Evolutionary conservation across 345 rosid genomes (phyloP).

Genomic region (Rhodamnia rubescens): DNA sequence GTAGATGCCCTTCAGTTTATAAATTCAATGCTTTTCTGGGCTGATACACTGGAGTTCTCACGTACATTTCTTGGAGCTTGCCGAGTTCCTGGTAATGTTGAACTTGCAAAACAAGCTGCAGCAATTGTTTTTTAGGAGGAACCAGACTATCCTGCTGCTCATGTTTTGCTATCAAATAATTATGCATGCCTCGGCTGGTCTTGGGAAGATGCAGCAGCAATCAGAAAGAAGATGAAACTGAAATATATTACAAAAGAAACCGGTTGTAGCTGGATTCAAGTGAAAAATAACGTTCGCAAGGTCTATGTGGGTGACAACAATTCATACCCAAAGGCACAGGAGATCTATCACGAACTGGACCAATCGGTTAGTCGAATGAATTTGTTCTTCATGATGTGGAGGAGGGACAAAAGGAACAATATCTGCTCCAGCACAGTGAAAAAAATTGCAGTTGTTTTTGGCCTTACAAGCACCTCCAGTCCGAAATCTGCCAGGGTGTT

Average conservation of each 20-base stretch:
- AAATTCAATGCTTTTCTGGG: too few species aligned
- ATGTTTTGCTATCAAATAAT: conserved; percentile 28
- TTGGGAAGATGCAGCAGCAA: conserved; percentile 43
- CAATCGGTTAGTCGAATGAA: neutral
- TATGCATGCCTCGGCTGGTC: conserved; percentile 43
- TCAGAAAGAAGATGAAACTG: conserved; percentile 52
- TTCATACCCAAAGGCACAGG: neutral
- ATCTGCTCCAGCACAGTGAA: neutral
- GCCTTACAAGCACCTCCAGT: neutral
- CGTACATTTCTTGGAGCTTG: neutral
- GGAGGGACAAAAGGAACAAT: neutral
- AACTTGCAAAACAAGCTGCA: neutral
- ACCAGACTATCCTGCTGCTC: neutral
- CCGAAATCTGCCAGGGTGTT: neutral
- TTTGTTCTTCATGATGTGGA: neutral
- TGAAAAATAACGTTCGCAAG: conserved; percentile 23
- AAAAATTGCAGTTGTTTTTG: neutral
- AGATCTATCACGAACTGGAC: neutral
- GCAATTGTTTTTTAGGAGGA: neutral
- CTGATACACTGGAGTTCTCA: neutral
- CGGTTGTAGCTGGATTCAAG: conserved; percentile 65
- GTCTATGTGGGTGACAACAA: conserved; percentile 56
- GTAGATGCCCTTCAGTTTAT: too few species aligned
- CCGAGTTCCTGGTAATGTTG: neutral
- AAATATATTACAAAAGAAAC: conserved; percentile 47